Evolutionary conservation across 139 green algal genomes (phyloP).

Genomic region (Nannochloris sp.): DNA sequence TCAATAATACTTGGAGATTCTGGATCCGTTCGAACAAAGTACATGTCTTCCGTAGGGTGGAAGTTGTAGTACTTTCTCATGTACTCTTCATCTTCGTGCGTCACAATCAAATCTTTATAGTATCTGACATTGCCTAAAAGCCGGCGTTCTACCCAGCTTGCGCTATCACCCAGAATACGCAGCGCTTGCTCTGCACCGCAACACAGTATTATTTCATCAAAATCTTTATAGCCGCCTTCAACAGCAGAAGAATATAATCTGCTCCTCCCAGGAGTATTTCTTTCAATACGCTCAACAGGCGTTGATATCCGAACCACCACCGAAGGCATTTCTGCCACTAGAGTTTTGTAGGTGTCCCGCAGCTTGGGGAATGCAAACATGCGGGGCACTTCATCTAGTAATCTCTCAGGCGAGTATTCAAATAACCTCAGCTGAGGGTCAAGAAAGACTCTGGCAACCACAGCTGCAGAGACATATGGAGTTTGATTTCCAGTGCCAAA

Average conservation of each 20-base stretch:
- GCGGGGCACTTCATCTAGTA: conserved; percentile 43
- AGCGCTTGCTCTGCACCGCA: conserved; percentile 51
- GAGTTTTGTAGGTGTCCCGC: background rate
- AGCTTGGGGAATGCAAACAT: conserved; percentile 71
- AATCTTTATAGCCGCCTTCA: conserved; percentile 7
- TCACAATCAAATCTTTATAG: conserved; percentile 61
- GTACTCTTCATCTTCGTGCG: conserved; percentile 58
- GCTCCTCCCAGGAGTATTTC: background rate
- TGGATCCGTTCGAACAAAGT: conserved; percentile 61
- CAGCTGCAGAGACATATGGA: conserved; percentile 40
- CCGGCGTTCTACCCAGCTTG: conserved; percentile 39
- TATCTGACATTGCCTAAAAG: conserved; percentile 54
- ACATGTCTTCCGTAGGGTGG: conserved; percentile 48
- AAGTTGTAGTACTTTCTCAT: conserved; percentile 56
- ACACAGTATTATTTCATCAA: conserved; percentile 58
- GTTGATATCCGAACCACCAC: background rate
- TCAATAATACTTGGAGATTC: conserved; percentile 46
- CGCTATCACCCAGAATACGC: conserved; percentile 19
- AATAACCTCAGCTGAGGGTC: conserved; percentile 47
- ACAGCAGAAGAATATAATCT: background rate
- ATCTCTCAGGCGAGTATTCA: conserved; percentile 41
- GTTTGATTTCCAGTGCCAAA: conserved; percentile 73
- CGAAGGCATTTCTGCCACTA: background rate
- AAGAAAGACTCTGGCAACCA: conserved; percentile 62
- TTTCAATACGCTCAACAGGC: conserved; percentile 3